Evolutionary conservation across 768 basidiomycete species (phyloP).

Genomic region (Imleria badia): DNA sequence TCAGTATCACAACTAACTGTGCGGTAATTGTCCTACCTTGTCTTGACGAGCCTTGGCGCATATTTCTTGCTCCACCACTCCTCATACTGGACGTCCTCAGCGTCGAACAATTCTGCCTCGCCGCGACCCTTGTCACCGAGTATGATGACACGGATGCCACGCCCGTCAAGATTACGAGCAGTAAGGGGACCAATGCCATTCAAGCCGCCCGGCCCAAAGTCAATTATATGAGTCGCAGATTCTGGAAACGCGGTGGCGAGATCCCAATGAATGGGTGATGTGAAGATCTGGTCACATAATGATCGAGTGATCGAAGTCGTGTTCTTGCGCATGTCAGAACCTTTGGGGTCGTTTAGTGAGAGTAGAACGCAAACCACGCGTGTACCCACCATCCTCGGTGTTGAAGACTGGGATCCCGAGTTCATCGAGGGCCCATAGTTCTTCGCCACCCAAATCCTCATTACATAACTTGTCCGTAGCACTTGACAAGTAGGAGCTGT

Average conservation of each 20-base stretch:
- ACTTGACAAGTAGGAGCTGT: conserved; percentile 79
- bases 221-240: conserved; percentile 89
- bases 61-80: conserved; percentile 92
- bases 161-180: conserved; percentile 87
- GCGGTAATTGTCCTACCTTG: conserved; percentile 51
- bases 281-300: conserved; percentile 92
- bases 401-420: conserved; percentile 85
- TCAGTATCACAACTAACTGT: background rate
- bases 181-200: conserved; percentile 93
- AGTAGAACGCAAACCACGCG: conserved; percentile 17
- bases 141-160: conserved; percentile 88
- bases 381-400: conserved; percentile 81
- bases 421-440: conserved; percentile 70
- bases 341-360: conserved; percentile 40
- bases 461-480: conserved; percentile 73
- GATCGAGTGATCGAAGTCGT: conserved; percentile 79
- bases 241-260: conserved; percentile 89
- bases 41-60: conserved; percentile 82
- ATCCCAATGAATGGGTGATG: conserved; percentile 88
- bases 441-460: conserved; percentile 75
- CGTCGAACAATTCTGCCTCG: conserved; percentile 80
- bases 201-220: conserved; percentile 94
- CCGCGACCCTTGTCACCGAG: conserved; percentile 90
- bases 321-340: conserved; percentile 76
- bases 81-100: conserved; percentile 66